Conservation (phyloP, 768 basidiomycete genomes). For the Boletellus ananas region DNA sequence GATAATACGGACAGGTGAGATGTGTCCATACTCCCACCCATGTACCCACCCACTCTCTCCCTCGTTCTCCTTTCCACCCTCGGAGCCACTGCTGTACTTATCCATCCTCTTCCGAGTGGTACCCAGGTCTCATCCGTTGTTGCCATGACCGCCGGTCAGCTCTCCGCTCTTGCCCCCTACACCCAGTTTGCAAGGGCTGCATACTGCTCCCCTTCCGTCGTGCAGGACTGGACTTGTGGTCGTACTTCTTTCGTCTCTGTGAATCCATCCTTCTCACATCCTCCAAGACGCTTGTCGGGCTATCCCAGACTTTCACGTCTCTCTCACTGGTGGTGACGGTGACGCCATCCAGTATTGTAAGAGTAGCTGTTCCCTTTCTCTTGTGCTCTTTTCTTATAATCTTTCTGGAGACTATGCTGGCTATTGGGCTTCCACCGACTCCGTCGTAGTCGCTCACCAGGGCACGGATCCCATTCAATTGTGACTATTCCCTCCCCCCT, state of each 20-base stretch:
- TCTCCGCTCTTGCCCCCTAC: conserved; percentile 42
- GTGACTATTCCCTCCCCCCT: conserved; percentile 30
- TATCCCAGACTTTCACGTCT: conserved; percentile 36
- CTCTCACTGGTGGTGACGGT: conserved; percentile 49
- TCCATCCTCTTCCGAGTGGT: background rate
- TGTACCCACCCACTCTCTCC: background rate
- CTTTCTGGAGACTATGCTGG: conserved; percentile 47
- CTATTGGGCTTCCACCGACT: conserved; percentile 46
- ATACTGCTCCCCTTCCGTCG: conserved; percentile 42
- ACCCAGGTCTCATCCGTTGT: conserved; percentile 12
- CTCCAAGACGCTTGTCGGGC: conserved; percentile 33
- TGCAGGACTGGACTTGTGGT: conserved; percentile 45
- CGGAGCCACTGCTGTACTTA: conserved; percentile 3
- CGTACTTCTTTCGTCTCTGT: conserved; percentile 18
- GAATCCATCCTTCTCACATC: background rate
- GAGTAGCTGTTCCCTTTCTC: conserved; percentile 2
- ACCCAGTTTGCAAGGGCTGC: conserved; percentile 54
- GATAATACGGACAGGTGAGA: background rate
- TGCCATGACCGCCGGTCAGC: conserved; percentile 26
- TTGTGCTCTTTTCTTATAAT: background rate
- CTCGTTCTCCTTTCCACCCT: conserved; percentile 5
- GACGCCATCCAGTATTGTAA: conserved; percentile 46
- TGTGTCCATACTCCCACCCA: background rate
- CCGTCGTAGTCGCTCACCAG: conserved; percentile 58
- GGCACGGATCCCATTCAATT: conserved; percentile 56